Evolutionary conservation across 129 eudicot species (phyloP).

Genomic region (Cynara cardunculus): DNA sequence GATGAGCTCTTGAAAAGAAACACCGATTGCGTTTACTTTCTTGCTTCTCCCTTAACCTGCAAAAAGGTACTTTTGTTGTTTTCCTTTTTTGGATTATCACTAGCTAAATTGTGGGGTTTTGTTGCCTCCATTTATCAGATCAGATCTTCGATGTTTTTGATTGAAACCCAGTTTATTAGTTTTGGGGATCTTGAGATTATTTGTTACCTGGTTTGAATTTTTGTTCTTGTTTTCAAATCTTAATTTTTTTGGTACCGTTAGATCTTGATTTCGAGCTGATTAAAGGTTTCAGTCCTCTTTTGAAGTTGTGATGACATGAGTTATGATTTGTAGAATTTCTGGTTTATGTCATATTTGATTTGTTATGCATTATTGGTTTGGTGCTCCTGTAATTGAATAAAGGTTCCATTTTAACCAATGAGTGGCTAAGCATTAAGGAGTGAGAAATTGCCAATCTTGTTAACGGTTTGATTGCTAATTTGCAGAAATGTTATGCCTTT

Average conservation of each 20-base stretch:
- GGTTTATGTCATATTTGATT: conserved; percentile 7
- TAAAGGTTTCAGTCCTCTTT: background rate
- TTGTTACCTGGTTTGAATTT: background rate
- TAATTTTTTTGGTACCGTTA: background rate
- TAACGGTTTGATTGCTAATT: background rate
- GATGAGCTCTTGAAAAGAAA: conserved; percentile 76
- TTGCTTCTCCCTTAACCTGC: conserved; percentile 96
- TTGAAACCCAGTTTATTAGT: background rate
- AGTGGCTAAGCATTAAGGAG: background rate
- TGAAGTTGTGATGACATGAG: background rate
- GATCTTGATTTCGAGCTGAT: conserved; percentile 18
- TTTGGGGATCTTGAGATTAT: conserved; percentile 22
- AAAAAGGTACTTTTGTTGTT: conserved; percentile 49
- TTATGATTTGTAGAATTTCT: background rate
- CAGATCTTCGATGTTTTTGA: conserved; percentile 7
- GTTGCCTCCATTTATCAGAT: background rate
- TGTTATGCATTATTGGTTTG: conserved; percentile 3
- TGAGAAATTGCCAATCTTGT: background rate
- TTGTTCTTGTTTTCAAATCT: background rate
- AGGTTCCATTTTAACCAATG: background rate
- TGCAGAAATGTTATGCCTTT: conserved; percentile 3
- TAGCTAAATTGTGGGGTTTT: conserved; percentile 2
- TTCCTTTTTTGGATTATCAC: background rate
- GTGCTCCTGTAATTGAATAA: background rate
- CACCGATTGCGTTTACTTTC: conserved; percentile 96